These are phyloP conservation scores for Tremella mesenterica DNA, from an alignment of 768 basidiomycete species.

Conservation along the genomic window DNA sequence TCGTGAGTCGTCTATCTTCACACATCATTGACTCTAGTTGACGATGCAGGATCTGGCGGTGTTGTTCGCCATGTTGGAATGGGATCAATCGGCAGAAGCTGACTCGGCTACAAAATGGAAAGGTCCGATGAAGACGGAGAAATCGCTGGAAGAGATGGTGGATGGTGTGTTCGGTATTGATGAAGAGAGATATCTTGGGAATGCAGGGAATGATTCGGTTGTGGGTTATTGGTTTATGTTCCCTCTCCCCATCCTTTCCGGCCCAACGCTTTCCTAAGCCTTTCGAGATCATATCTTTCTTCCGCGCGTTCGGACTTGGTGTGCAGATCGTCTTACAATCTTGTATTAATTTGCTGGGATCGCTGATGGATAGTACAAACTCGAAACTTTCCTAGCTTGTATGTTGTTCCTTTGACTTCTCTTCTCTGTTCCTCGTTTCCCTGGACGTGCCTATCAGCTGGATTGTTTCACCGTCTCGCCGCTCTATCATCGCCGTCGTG, in stretches of 20 bases:
- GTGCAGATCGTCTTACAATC: conserved; percentile 6
- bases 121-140: background rate
- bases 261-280: too few relatives aligned
- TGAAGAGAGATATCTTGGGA: conserved; percentile 15
- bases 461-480: too few relatives aligned
- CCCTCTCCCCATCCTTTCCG: too few relatives aligned
- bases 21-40: background rate
- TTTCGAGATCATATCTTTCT: too few relatives aligned
- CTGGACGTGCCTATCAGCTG: too few relatives aligned
- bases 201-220: conserved; percentile 37
- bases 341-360: too few relatives aligned
- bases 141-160: conserved; percentile 19
- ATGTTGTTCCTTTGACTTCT: conserved; percentile 8
- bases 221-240: conserved; percentile 14
- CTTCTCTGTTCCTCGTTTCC: too few relatives aligned
- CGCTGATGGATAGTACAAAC: too few relatives aligned
- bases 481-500: too few relatives aligned
- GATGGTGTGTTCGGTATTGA: conserved; percentile 21
- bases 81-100: conserved; percentile 5
- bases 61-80: conserved; percentile 30
- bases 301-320: background rate
- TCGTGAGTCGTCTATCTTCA: conserved; percentile 19
- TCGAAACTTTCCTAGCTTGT: conserved; percentile 34
- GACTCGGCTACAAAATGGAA: background rate
- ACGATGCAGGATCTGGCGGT: conserved; percentile 29